Evolutionary conservation across 177 flowering plant species (phyloP).

Genomic region (Vitis hybrid): DNA sequence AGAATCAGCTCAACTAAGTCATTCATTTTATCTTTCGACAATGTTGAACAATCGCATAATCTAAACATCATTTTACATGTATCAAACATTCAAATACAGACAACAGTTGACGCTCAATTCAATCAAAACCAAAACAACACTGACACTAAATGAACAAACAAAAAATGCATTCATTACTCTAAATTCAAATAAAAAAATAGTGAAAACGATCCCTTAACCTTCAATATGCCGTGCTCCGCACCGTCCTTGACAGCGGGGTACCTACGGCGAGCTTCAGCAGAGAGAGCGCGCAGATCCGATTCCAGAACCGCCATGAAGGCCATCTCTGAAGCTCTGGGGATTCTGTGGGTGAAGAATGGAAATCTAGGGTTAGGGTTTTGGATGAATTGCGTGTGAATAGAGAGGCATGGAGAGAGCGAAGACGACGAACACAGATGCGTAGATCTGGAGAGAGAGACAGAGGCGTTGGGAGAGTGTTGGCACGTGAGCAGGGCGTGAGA

Average conservation of each 20-base stretch:
- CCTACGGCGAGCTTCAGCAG: conserved; percentile 94
- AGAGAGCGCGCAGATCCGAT: conserved; percentile 95
- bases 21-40: no score
- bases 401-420: not conserved
- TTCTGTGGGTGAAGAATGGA: not conserved
- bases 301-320: conserved; percentile 96
- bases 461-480: not conserved
- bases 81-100: no score
- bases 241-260: conserved; percentile 92
- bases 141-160: not conserved
- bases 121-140: not conserved
- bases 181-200: not conserved
- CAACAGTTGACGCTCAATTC: no score
- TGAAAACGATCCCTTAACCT: conserved; percentile 38
- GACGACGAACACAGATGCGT: not conserved
- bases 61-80: no score
- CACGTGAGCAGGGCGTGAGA: no score
- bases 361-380: not conserved
- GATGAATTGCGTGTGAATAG: not conserved
- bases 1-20: no score
- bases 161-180: not conserved
- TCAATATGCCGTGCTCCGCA: conserved; percentile 93
- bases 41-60: no score
- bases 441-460: conserved; percentile 1
- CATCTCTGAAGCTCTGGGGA: conserved; percentile 31